A percentile compares a stretch with the other conserved stretches of the same genome.
Conservation (phyloP, 2,329 filamentous ascomycete species). For the Trichoderma oligosporum region DNA sequence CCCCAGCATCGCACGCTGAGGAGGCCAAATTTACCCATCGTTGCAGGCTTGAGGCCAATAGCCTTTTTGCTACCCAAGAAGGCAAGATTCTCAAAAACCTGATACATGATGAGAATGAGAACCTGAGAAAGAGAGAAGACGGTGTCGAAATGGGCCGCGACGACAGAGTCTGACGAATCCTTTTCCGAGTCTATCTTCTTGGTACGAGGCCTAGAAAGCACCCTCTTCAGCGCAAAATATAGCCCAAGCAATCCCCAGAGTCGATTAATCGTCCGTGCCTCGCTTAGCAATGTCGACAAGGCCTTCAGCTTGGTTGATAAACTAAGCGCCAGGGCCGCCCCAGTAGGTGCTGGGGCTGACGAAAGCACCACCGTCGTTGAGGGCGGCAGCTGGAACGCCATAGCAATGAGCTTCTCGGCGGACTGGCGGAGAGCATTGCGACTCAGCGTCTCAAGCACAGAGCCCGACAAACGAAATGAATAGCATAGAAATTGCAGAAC, state of each 20-base stretch:
- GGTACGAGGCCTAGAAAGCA: slow-evolving; percentile 37
- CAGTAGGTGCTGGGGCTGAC: slow-evolving; percentile 36
- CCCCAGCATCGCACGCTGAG: slow-evolving; percentile 81
- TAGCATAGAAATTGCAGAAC: slow-evolving; percentile 68
- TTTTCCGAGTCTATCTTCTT: slow-evolving; percentile 23
- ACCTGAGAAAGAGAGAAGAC: slow-evolving; percentile 66
- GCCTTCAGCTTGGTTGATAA: slow-evolving; percentile 53
- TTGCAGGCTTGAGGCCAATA: slow-evolving; percentile 53
- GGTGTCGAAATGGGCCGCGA: slow-evolving; percentile 38
- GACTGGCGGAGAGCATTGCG: slow-evolving; percentile 55
- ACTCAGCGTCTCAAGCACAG: slow-evolving; percentile 50
- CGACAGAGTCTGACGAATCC: slow-evolving; percentile 23
- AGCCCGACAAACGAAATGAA: slow-evolving; percentile 53
- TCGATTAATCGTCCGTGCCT: slow-evolving; percentile 68
- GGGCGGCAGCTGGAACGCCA: slow-evolving; percentile 49
- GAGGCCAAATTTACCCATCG: slow-evolving; percentile 58
- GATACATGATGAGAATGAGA: slow-evolving; percentile 63
- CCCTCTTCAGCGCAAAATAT: slow-evolving; percentile 62
- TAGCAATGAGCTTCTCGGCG: slow-evolving; percentile 49
- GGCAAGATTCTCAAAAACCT: slow-evolving; percentile 77
- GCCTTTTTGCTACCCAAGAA: slow-evolving; percentile 74
- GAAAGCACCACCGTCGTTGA: slow-evolving; percentile 46
- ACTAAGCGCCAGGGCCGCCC: slow-evolving; percentile 44
- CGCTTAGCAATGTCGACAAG: slow-evolving; percentile 63
- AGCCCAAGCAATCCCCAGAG: slow-evolving; percentile 75